Evolutionary conservation across 495 filamentous ascomycete genomes (phyloP).

Genomic region (Talaromyces stipitatus): DNA sequence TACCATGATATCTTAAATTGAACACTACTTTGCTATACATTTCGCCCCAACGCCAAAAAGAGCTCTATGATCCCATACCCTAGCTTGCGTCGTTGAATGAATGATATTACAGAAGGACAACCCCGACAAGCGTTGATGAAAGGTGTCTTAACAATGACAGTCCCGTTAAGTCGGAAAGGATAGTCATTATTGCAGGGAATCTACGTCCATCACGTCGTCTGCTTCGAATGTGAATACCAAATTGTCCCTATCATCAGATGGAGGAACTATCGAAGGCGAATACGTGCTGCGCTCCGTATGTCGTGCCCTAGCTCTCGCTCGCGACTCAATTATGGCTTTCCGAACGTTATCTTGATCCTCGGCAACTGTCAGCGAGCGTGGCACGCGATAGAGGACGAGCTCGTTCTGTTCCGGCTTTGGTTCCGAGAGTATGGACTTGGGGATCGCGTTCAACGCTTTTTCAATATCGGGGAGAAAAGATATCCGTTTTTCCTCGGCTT

Average conservation of each 20-base stretch:
- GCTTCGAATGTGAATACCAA: not conserved
- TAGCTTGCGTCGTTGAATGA: too few species aligned
- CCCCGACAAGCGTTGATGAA: too few species aligned
- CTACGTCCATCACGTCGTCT: not conserved
- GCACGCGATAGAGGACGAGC: conserved; percentile 75
- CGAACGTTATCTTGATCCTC: conserved; percentile 73
- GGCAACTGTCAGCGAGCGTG: conserved; percentile 65
- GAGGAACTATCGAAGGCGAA: not conserved
- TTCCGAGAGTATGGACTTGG: conserved; percentile 51
- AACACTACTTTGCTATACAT: too few species aligned
- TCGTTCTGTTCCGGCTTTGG: conserved; percentile 42
- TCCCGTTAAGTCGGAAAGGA: not conserved
- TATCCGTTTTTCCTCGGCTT: conserved; percentile 46
- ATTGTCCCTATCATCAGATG: not conserved
- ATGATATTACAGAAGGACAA: not conserved
- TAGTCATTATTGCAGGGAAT: not conserved
- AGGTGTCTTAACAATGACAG: not conserved
- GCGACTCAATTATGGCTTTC: conserved; percentile 77
- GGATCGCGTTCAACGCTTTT: conserved; percentile 67
- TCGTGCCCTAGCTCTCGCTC: conserved; percentile 44
- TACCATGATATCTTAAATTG: too few species aligned
- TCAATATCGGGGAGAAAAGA: conserved; percentile 81
- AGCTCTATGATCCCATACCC: not conserved
- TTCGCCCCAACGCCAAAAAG: too few species aligned
- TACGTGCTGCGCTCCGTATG: not conserved